Evolutionary conservation across 2,329 filamentous ascomycete genomes (phyloP), one percentile per base, ranked within the genome.

Genomic region (Penicillium frequentans): DNA sequence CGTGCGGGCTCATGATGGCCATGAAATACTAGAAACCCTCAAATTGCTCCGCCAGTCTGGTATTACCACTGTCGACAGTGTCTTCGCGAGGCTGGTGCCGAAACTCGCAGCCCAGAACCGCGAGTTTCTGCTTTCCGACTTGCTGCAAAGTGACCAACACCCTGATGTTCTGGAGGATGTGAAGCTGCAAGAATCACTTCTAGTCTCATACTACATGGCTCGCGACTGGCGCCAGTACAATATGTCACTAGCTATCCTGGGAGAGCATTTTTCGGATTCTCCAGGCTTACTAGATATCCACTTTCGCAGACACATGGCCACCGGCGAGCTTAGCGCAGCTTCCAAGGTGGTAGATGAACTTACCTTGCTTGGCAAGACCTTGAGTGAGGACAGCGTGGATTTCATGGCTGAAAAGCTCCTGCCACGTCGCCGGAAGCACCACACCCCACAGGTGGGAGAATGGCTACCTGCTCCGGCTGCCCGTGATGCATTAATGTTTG

Each of bases 81-180:
- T 83, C 2, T 96, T 91, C 68, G 82, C 85, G 45, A 81, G 82
- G 43, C 80, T 90, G 10, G 67, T 96, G 5, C 79, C 84, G 42
- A 83, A 85, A 55, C 84, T 95, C 55, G 87, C 87, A 5, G 73
- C 73, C 21, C 78, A 82, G 33, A 79, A 81, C 29, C 81, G 88
- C n/a, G 78, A 75, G 31, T 73, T 77, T 7, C 66, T 86, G 21
- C 78, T 86, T 52, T 70, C 78, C 9, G 78, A 80, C 58, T 68
- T 87, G 10, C 64, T 87, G 8, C 66, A 78, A 39, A 86, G 81
- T 61, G 86, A 90, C 67, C 82, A 87, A 56, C 86, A 89, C 72
- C 86, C 86, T 1, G 86, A 88, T 58, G 78, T 81, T 8, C 81
- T 87, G 49, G 85, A 86, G 62, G 81, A 89, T 65, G 61, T 59